These are phyloP conservation scores for Melaleuca quinquenervia DNA, from an alignment of 345 rosid genomes.

Conservation along the genomic window DNA sequence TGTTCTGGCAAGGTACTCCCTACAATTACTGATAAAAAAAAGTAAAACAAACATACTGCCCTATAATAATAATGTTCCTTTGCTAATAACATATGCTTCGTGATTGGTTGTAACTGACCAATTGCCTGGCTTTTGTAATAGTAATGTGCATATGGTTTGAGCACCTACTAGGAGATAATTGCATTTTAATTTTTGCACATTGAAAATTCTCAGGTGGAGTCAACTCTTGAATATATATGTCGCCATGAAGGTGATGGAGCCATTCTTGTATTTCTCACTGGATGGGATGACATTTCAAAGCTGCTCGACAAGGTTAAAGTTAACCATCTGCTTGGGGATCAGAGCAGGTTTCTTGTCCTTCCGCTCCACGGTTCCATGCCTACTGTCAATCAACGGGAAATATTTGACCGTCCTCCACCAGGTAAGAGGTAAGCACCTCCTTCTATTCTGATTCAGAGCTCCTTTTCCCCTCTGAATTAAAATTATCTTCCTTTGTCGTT, in stretches of 20 bases:
- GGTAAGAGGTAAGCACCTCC: conserved; percentile 43
- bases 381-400: conserved; percentile 74
- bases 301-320: conserved; percentile 64
- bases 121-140: neutral
- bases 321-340: conserved; percentile 69
- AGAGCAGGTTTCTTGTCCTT: conserved; percentile 66
- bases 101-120: neutral
- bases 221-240: conserved; percentile 66
- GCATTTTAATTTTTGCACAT: neutral
- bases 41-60: neutral
- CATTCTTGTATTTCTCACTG: conserved; percentile 87
- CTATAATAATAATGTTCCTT: neutral
- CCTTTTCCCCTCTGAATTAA: neutral
- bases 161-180: neutral
- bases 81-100: neutral
- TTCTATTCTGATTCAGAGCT: neutral
- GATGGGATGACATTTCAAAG: conserved; percentile 96
- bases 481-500: neutral
- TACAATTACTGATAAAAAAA: neutral
- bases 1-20: neutral
- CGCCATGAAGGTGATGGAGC: conserved; percentile 80
- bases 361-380: conserved; percentile 98
- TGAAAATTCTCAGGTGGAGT: conserved; percentile 48
- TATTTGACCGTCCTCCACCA: conserved; percentile 73
- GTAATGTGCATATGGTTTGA: neutral